Evolutionary conservation across 345 rosid genomes (phyloP), one percentile per base, ranked within the genome.

Genomic region (Ricinus communis): DNA sequence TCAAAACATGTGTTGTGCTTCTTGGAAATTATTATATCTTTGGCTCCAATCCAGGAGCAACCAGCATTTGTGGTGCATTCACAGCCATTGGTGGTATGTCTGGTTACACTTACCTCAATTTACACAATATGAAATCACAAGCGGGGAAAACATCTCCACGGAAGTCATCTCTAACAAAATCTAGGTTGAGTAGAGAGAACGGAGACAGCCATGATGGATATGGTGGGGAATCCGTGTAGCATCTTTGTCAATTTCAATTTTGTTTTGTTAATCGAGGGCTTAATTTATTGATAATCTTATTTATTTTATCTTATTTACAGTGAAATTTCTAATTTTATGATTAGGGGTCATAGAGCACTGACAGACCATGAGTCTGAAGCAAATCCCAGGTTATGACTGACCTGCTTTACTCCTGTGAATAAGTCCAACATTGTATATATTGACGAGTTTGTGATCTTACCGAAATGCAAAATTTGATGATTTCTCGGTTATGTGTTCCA

Each of bases 71-170:
- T 22, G 92, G 91, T 36, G 95, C 92, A 12, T 79, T 87, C 74
- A 78, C 81, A 57, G 95, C 95, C 8, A 89, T 89, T 43, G 89
- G 41, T 0, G 91, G 91, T 16, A 89, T 86, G 95, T 84, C 90
- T 59, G 60, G 71, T n/a, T 89, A 83, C 67, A 82, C 90, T 0
- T 84, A 86, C 74, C 89, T 89, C 40, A 87, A 85, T 74, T 16
- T 89, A 59, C 49, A 27, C 66, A 75, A 52, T 58, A 57, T 31
- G 27, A 86, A 78, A 77, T 76, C 73, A 30, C 85, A 74, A 51
- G 14, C 85, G 46, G 76, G 81, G 46, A 85, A 87, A 77, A 38
- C 70, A 19, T 65, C 82, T 1, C 75, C 79, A 1, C 73, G 36
- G 6, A 77, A 79, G 47, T 69, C 77, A 55, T 51, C 83, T 18